Base-by-base conservation (phyloP, 768 basidiomycete genomes). In the Psilocybe cyanescens region DNA sequence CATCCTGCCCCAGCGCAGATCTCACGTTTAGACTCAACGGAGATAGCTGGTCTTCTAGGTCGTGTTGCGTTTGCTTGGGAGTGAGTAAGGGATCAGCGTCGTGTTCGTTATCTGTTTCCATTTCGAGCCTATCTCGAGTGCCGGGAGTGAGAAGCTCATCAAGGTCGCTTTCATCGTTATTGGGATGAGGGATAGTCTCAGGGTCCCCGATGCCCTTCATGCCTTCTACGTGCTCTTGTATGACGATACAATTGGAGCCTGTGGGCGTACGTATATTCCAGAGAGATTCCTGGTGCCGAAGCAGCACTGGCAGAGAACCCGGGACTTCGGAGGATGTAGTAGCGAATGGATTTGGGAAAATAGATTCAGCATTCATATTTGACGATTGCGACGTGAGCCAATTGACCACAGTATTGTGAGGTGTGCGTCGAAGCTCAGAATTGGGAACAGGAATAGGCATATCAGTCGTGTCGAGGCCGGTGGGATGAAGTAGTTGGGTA, bases 1-100 rank as follows among this genome's bases (percentile, higher is more conserved):
- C 64, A 48, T 62, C 61, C 33, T 59, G 63, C 51, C 58, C 65
- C 30, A 70, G 56, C 19, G 61, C 65, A 30, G 70, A 70, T 56
- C 63, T 64, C 11, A 72, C 66, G 44, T 72, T 67, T 17, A 72
- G 60, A 31, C 61, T 63, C 9, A 72, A 61, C 11, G 71, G 71
- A 24, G 71, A 72, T 28, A 72, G 46, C 46, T 65, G 59, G 33
- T 57, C 61, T 30, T 62, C 67, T 52, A 53, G 59, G 8, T 59
- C 47, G 57, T 54, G 51, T 48, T 52, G 50, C 16, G 31, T 30
- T 57, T 57, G 64, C 16, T 37, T 64, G 17, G 71, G 71, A 0
- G 69, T 72, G 30, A 64, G 68, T 3, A 72, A 61, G 3, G 67
- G 65, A 33, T 72, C 71, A 17, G 37, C 57, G 12, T 69, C 68